These are phyloP conservation scores for Dryadomyces quercivorus DNA, from an alignment of 2,329 filamentous ascomycete species.

Conservation along the genomic window DNA sequence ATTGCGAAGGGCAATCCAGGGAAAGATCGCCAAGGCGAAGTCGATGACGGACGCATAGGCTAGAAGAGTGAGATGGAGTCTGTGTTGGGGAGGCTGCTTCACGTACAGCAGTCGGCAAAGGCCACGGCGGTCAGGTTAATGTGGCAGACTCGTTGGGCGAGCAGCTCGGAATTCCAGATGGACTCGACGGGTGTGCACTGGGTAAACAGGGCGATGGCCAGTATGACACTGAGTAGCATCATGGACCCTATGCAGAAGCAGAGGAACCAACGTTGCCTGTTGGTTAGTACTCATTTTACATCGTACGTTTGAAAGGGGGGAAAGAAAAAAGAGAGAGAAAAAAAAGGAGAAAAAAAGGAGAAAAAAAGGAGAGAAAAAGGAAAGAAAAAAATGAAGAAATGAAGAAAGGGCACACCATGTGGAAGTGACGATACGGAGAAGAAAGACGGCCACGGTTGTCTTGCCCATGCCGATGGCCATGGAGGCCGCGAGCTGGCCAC, in stretches of 20 bases:
- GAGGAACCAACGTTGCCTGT: not conserved
- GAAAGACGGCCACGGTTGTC: not conserved
- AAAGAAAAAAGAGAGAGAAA: not conserved
- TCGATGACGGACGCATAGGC: not conserved
- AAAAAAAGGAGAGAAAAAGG: not conserved
- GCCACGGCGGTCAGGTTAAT: not conserved
- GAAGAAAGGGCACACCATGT: not conserved
- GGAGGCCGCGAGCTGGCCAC: not conserved
- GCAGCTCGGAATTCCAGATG: not conserved
- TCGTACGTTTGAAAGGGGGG: not conserved
- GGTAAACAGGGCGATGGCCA: not conserved
- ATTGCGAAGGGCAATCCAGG: not conserved
- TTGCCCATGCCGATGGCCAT: not conserved
- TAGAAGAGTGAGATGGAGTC: not conserved
- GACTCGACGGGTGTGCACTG: not conserved
- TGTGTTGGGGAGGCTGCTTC: not conserved
- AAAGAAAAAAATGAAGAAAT: not conserved
- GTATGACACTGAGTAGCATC: not conserved
- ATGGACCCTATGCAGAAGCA: not conserved
- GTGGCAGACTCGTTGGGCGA: not conserved
- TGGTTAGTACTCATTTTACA: not conserved
- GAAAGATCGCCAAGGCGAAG: not conserved
- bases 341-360: not conserved
- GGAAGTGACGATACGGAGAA: not conserved
- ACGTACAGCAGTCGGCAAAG: not conserved